These are phyloP conservation scores for Rubroshorea leprosula DNA, from an alignment of 345 rosid genomes.

Conservation along the genomic window DNA sequence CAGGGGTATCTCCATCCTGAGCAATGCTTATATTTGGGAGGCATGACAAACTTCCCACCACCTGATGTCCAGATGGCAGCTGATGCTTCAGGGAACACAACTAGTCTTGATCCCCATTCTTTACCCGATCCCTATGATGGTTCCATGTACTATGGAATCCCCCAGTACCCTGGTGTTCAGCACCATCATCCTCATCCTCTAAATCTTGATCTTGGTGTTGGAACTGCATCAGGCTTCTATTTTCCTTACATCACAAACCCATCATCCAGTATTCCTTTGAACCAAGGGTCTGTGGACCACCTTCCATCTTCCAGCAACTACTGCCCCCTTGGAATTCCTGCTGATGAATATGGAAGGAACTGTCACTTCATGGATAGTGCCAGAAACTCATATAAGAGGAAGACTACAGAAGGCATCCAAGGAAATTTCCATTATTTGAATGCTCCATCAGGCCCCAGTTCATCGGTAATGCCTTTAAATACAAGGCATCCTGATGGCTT, in stretches of 20 bases:
- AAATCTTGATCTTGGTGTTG: slow-evolving; percentile 36
- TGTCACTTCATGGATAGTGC: slow-evolving; percentile 42
- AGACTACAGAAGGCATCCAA: slow-evolving; percentile 46
- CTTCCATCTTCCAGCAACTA: slow-evolving; percentile 40
- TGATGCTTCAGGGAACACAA: slow-evolving; percentile 15
- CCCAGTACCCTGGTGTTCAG: slow-evolving; percentile 44
- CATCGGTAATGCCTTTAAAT: slow-evolving; percentile 33
- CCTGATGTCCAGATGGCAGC: background rate
- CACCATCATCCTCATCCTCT: slow-evolving; percentile 34
- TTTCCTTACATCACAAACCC: slow-evolving; percentile 32
- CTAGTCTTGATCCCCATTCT: slow-evolving; percentile 37
- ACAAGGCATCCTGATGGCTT: slow-evolving; percentile 35
- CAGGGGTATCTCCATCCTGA: background rate
- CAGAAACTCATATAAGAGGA: slow-evolving; percentile 61
- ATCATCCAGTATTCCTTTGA: slow-evolving; percentile 33
- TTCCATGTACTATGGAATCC: slow-evolving; percentile 38
- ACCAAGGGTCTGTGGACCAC: slow-evolving; percentile 42
- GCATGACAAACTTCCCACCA: background rate
- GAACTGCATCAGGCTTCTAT: slow-evolving; percentile 39
- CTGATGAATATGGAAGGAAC: slow-evolving; percentile 45
- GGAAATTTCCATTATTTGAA: slow-evolving; percentile 44
- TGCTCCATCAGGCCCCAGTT: slow-evolving; percentile 43
- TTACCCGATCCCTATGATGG: slow-evolving; percentile 40
- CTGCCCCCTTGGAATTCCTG: slow-evolving; percentile 37
- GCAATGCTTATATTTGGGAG: background rate